Conservation (phyloP, 1,284 basidiomycete species). For the Mycosarcoma mackinlayi region DNA sequence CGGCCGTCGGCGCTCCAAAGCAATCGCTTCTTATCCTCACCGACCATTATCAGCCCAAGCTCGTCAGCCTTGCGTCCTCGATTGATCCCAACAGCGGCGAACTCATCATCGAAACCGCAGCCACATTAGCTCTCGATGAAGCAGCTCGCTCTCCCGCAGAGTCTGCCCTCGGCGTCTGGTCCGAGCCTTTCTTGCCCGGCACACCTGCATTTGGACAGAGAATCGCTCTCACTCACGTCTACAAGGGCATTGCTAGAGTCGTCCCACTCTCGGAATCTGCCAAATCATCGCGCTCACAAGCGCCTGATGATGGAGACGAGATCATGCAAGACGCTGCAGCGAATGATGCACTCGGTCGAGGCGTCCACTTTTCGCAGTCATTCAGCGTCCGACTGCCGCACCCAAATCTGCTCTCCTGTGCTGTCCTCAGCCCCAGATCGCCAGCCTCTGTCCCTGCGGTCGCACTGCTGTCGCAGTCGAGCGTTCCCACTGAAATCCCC, state of each 20-base stretch:
- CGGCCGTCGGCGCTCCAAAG: not conserved
- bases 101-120: slow-evolving; percentile 15
- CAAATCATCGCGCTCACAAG: not conserved
- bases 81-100: slow-evolving; percentile 10
- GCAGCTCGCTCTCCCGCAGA: slow-evolving; percentile 53
- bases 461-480: slow-evolving; percentile 61
- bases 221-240: slow-evolving; percentile 45
- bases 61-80: slow-evolving; percentile 34
- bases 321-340: slow-evolving; percentile 22
- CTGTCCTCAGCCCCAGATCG: slow-evolving; percentile 38
- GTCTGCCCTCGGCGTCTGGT: slow-evolving; percentile 37
- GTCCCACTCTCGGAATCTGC: slow-evolving; percentile 23
- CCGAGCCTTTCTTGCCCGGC: slow-evolving; percentile 20
- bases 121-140: slow-evolving; percentile 52
- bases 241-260: slow-evolving; percentile 51
- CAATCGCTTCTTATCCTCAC: slow-evolving; percentile 52
- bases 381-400: slow-evolving; percentile 55
- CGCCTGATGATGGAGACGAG: slow-evolving; percentile 18
- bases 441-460: slow-evolving; percentile 21
- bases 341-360: not conserved
- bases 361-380: slow-evolving; percentile 22
- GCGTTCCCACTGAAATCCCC: slow-evolving; percentile 46
- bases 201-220: slow-evolving; percentile 11
- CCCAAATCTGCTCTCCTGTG: slow-evolving; percentile 49
- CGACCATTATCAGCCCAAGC: slow-evolving; percentile 52